Percentiles rank a stretch among this genome's conserved stretches.
Evolutionary conservation across 768 basidiomycete species (phyloP).

Genomic region (Mycena alexandri): DNA sequence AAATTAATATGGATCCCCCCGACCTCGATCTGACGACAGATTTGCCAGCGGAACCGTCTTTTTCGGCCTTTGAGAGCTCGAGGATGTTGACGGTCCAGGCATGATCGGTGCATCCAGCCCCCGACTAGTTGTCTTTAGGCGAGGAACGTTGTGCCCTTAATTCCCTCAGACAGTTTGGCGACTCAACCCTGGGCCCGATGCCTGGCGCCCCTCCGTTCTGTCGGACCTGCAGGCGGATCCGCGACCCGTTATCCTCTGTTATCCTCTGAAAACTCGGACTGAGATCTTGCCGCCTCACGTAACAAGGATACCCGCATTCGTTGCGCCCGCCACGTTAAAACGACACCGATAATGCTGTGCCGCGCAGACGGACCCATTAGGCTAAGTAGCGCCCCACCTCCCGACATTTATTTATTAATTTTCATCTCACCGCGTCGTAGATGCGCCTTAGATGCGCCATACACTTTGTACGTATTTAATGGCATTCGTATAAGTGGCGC

Average conservation of each 20-base stretch:
- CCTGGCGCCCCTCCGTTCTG: no score
- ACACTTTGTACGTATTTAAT: neutral
- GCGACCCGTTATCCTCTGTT: no score
- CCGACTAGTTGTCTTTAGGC: neutral
- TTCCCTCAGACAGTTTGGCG: no score
- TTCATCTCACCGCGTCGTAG: neutral
- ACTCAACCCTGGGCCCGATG: no score
- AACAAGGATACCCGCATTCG: no score
- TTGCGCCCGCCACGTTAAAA: no score
- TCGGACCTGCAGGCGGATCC: no score
- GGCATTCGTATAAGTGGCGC: neutral
- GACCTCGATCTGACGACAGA: neutral
- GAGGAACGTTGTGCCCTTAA: neutral
- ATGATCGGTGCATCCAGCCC: conserved; percentile 4
- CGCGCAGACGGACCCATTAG: neutral
- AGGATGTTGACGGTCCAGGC: neutral
- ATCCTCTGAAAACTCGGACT: no score
- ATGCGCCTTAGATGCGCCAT: conserved; percentile 9
- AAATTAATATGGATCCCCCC: neutral
- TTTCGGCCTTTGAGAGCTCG: conserved; percentile 19
- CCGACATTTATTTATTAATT: conserved; percentile 2
- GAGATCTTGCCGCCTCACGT: no score
- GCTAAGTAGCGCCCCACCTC: neutral
- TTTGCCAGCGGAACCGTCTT: conserved; percentile 23
- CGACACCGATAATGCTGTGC: no score